Conservation (phyloP, 805 yeast genomes). For the Starmera pachycereana region DNA sequence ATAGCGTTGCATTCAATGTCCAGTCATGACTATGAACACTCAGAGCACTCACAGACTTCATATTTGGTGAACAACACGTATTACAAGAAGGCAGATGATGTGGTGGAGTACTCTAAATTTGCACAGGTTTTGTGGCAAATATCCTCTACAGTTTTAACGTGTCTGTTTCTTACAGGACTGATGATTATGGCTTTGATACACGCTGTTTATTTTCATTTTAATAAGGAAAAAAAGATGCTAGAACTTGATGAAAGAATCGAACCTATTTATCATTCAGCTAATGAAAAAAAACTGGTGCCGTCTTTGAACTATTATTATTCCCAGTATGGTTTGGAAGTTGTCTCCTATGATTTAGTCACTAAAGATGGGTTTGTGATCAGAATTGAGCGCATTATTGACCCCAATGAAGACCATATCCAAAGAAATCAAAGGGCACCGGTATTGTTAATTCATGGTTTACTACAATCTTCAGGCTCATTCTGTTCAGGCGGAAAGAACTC, state of each 20-base stretch:
- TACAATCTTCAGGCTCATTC: slow-evolving; percentile 82
- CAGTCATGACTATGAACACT: too few relatives aligned
- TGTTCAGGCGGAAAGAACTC: slow-evolving; percentile 77
- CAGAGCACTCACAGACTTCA: too few relatives aligned
- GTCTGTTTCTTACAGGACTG: not conserved
- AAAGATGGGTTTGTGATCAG: slow-evolving; percentile 71
- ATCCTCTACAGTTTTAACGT: not conserved
- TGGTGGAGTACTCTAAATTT: too few relatives aligned
- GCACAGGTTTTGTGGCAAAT: too few relatives aligned
- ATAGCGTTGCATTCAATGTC: too few relatives aligned
- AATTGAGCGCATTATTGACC: slow-evolving; percentile 52
- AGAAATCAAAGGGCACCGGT: slow-evolving; percentile 45
- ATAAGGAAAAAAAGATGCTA: slow-evolving; percentile 26
- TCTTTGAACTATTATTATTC: slow-evolving; percentile 61
- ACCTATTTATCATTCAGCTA: slow-evolving; percentile 10
- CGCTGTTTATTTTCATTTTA: slow-evolving; percentile 4
- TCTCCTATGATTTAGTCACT: slow-evolving; percentile 53
- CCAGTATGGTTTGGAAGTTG: slow-evolving; percentile 48
- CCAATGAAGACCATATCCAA: slow-evolving; percentile 17
- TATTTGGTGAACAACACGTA: too few relatives aligned
- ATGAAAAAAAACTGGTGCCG: slow-evolving; percentile 30
- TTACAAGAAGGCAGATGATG: too few relatives aligned
- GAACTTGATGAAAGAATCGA: too few relatives aligned
- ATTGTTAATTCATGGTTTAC: slow-evolving; percentile 72
- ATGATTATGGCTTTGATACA: not conserved